These are phyloP conservation scores for Xylariomycetidae sp. DNA, from an alignment of 2,329 filamentous ascomycete species.

Conservation along the genomic window DNA sequence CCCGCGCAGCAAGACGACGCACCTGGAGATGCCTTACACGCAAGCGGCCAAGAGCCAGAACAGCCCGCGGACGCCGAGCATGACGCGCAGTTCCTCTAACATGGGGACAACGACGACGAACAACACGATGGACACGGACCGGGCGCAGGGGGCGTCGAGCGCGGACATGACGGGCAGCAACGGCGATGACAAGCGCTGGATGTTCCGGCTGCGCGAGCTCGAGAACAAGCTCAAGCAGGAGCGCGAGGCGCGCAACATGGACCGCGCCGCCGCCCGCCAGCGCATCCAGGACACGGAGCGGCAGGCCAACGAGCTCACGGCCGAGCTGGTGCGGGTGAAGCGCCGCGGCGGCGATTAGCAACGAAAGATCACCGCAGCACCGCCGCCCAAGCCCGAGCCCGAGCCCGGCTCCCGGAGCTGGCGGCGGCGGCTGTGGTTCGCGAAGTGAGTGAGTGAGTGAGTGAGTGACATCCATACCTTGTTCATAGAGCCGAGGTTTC, in stretches of 20 bases:
- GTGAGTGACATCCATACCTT: too few species aligned
- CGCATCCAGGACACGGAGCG: conserved; percentile 37
- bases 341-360: conserved; percentile 19
- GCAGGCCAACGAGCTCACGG: conserved; percentile 26
- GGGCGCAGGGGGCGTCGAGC: background rate
- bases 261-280: conserved; percentile 76
- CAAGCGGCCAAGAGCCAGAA: conserved; percentile 2
- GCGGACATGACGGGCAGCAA: background rate
- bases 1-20: conserved; percentile 33
- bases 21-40: conserved; percentile 21
- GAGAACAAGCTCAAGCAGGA: conserved; percentile 87
- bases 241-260: conserved; percentile 76
- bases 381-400: too few species aligned
- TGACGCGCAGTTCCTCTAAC: conserved; percentile 22
- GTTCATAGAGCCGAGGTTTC: too few species aligned
- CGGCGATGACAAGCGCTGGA: conserved; percentile 66
- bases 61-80: conserved; percentile 17
- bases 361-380: too few species aligned
- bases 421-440: too few species aligned
- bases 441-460: too few species aligned
- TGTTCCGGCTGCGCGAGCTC: conserved; percentile 77
- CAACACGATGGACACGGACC: conserved; percentile 9
- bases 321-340: conserved; percentile 23
- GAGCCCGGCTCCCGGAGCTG: too few species aligned
- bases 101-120: conserved; percentile 16